Evolutionary conservation across 306 rosid species (phyloP), one percentile per base, ranked within the genome.

Genomic region (Vigna trinervia): DNA sequence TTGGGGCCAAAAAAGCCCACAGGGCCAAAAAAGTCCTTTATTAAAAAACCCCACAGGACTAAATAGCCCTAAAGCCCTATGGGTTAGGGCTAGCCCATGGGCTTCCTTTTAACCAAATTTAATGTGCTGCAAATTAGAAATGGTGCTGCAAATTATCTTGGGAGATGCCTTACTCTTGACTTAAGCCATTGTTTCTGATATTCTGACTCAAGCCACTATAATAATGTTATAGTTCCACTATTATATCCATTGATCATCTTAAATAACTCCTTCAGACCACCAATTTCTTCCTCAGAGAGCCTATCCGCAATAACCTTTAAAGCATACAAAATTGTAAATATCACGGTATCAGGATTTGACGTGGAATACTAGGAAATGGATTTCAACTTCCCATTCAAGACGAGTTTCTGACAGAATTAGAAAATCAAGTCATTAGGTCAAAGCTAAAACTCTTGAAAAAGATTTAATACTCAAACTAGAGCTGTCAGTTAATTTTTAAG

Each of bases 271-370:
- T 84, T 88, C 81, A 88, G 53, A 39, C 90, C 92, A n/a, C 87
- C 92, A 41, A 88, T 86, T 84, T 88, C 92, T 86, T 88, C 92
- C 82, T 86, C 90, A 19, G 90, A 86, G 20, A 88, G 92, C 56
- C 75, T 86, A 77, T 88, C 90, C 8, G 87, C 92, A 63, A 86
- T 86, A 59, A 88, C 89, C 90, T 88, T 67, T 20, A 22, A 19
- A 72, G 53, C 17, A 57, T 22, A 74, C 81, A 74, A 56, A 56
- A 9, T 39, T 41, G 46, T 8, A 41, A 41, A 41, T 2, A 46
- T 30, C 56, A 3, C n/a, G 4, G 53, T 51, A 61, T 67, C 9
- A 72, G 57, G 62, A 70, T 69, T 67, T 46, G 36, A 28, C 34
- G 34, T 7, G 8, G 19, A 82, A 75, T 19, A 58, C 61, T 59